Conservation (phyloP, 2,329 filamentous ascomycete species). For the Arthrobotrys conoides region DNA sequence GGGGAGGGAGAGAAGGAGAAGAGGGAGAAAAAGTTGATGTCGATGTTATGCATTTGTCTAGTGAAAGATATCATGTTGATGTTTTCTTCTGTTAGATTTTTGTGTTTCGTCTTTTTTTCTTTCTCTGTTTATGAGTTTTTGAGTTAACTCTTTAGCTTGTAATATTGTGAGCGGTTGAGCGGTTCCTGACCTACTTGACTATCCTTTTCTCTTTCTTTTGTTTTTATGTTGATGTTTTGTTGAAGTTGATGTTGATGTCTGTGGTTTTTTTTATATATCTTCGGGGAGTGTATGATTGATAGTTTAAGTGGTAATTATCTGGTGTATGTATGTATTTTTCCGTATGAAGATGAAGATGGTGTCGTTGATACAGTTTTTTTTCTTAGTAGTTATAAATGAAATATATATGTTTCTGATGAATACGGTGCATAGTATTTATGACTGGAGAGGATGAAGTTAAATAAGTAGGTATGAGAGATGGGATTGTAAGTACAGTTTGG, state of each 20-base stretch:
- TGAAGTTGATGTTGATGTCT: background rate
- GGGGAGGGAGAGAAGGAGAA: background rate
- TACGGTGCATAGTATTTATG: too few species aligned
- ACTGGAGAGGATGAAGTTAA: too few species aligned
- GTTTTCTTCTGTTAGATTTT: slow-evolving; percentile 12
- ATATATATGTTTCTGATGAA: too few species aligned
- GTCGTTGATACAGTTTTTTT: too few species aligned
- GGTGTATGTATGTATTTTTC: slow-evolving; percentile 6
- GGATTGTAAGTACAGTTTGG: too few species aligned
- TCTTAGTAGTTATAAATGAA: too few species aligned
- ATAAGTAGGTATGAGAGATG: too few species aligned
- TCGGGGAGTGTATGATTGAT: slow-evolving; percentile 37
- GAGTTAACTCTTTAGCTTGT: slow-evolving; percentile 25
- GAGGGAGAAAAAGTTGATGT: background rate
- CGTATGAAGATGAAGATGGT: background rate
- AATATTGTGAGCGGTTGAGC: slow-evolving; percentile 31
- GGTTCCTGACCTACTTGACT: too few species aligned
- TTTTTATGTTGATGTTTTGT: background rate
- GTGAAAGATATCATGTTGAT: slow-evolving; percentile 11
- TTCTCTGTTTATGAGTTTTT: slow-evolving; percentile 25
- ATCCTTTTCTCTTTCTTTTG: slow-evolving; percentile 10
- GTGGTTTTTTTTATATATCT: slow-evolving; percentile 3
- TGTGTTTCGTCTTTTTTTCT: slow-evolving; percentile 19
- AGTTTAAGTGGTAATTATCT: background rate
- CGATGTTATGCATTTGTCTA: slow-evolving; percentile 5